These are phyloP conservation scores for Liquidambar formosana DNA, from an alignment of 164 flowering plant species.

Conservation along the genomic window DNA sequence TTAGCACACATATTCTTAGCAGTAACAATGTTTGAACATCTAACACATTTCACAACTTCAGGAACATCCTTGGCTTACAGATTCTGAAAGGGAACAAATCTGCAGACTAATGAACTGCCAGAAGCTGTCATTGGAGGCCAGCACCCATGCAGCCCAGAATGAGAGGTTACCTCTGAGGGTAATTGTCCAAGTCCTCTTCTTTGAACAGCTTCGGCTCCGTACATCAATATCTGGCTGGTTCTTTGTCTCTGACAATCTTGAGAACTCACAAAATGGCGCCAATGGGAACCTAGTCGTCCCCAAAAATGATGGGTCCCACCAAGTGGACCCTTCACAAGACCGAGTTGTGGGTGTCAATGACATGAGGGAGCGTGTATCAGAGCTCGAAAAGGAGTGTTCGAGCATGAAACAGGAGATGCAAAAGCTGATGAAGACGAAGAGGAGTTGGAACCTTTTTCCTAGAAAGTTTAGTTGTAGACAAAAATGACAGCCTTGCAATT, in stretches of 20 bases:
- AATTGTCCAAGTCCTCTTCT: constrained; percentile 67
- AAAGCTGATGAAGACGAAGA: constrained; percentile 51
- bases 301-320: constrained; percentile 18
- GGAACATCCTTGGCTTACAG: constrained; percentile 74
- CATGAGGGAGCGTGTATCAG: constrained; percentile 47
- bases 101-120: constrained; percentile 72
- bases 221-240: constrained; percentile 67
- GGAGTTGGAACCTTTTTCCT: constrained; percentile 51
- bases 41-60: constrained; percentile 14
- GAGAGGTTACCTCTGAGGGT: constrained; percentile 73
- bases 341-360: constrained; percentile 27
- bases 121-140: constrained; percentile 69
- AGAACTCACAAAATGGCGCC: constrained; percentile 38
- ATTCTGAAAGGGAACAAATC: constrained; percentile 61
- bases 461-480: constrained; percentile 30
- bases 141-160: constrained; percentile 77
- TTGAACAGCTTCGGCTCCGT: constrained; percentile 64
- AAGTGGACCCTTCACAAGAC: constrained; percentile 8
- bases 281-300: constrained; percentile 24
- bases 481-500: constrained; percentile 23
- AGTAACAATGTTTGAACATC: too few species aligned
- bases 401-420: constrained; percentile 57
- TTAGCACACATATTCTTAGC: too few species aligned
- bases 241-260: constrained; percentile 60
- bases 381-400: constrained; percentile 66